These are phyloP conservation scores for Pseudogymnoascus sp. DNA, from an alignment of 2,329 filamentous ascomycete species.

Conservation along the genomic window DNA sequence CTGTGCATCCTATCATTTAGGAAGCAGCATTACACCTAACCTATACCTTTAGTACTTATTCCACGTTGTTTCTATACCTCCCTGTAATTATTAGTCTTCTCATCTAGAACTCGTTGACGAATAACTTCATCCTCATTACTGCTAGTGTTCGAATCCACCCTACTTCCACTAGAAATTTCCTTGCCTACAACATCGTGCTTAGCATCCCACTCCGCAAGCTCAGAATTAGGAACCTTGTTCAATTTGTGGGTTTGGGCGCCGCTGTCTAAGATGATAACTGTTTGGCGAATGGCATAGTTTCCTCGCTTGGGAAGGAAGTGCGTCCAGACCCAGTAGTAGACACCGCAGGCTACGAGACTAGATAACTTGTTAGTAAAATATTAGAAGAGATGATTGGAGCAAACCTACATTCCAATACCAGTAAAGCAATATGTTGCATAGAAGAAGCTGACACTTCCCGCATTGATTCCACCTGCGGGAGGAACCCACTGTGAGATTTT, in stretches of 20 bases:
- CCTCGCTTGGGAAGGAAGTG: conserved; percentile 43
- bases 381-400: neutral
- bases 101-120: conserved; percentile 1
- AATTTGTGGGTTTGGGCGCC: conserved; percentile 39
- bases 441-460: conserved; percentile 64
- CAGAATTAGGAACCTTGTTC: conserved; percentile 43
- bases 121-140: neutral
- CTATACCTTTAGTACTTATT: too few species aligned
- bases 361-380: neutral
- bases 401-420: conserved; percentile 55
- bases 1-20: too few species aligned
- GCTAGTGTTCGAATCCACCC: neutral
- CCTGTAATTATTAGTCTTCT: neutral
- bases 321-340: conserved; percentile 55
- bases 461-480: conserved; percentile 48
- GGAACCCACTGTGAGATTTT: conserved; percentile 48
- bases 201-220: conserved; percentile 49
- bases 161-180: neutral
- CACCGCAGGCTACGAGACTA: conserved; percentile 43
- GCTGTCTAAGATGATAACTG: conserved; percentile 43
- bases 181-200: conserved; percentile 41
- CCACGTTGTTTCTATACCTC: neutral
- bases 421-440: conserved; percentile 62
- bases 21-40: too few species aligned
- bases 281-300: conserved; percentile 48